Base-by-base conservation (phyloP, 176 grass and related monocot genomes). In the Phoenix roebelenii region DNA sequence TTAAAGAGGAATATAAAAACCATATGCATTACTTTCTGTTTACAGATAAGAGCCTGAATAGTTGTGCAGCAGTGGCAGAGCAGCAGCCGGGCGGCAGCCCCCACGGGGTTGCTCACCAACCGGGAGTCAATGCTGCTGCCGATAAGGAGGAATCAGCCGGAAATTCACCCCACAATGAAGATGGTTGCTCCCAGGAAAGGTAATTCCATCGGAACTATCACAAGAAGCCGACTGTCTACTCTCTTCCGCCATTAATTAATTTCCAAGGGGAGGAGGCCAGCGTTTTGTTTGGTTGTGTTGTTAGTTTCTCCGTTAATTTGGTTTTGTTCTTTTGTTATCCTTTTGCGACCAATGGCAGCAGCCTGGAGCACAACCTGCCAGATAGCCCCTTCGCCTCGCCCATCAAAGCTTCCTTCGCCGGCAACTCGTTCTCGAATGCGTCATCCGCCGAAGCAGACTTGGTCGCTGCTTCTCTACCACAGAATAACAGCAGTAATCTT, bases 311-410 rank as follows among this genome's bases (percentile, higher is more conserved):
- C 7, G 2, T 58, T 28, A 32, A 25, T 35, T 52, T 65, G 52
- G 63, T 75, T 54, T 50, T 54, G 3, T 39, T 29, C 52, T 79
- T 63, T 66, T 78, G 25, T 64, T 58, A 61, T 14, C 77, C 77
- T 83, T 14, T 62, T 64, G 49, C 69, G 67, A 74, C 22, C 22
- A 76, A 69, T 66, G 61, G 58, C 63, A 86, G 85, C 56, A 55
- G 54, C 55, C 39, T 76, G 82, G 83, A 96, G 77, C 85, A 84
- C 77, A 90, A 66, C 66, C 59, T 96, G 71, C 91, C 86, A 57
- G 83, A 87, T 49, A 85, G 80, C 65, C 91, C 87, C 15, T 85
- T 90, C 25, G 75, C 91, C 15, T 96, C 83, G 23, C 86, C 83
- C 24, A 77, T 65, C 77, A 96, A 81, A 60, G 75, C 81, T 67